Evolutionary conservation across 148 eudicot species (phyloP), one percentile per base, ranked within the genome.

Genomic region (Vaccinium vitisidaea): DNA sequence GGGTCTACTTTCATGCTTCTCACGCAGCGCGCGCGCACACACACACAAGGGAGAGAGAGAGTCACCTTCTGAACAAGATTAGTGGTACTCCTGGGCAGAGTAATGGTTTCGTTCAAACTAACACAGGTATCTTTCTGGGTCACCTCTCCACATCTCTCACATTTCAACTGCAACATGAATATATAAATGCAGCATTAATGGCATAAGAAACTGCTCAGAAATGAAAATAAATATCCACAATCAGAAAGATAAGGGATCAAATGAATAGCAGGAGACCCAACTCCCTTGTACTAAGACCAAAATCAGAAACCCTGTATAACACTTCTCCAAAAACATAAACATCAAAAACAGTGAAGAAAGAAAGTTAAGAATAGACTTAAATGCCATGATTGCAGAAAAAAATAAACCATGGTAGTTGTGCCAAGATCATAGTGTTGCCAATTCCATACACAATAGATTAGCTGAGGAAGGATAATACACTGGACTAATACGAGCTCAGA

Each of bases 61-160:
- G 43, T 63, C 32, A 94, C 99, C 98, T 96, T 96, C 88, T 94
- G 98, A 77, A 92, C 87, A 80, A 95, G 98, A 87, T 97, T 84
- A 77, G 89, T 84, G 19, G 87, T 86, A 61, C 94, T 90, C 76
- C 87, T 93, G 0, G 91, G 90, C 13, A 90, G 75, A 75, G 94
- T 83, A 82, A 93, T 90, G 21, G 86, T 88, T 58, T 94, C 99
- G 80, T 85, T 88, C 91, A 97, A 90, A 61, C 85, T 86, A 52
- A 95, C 90, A 77, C 91, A 91, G 0, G 94, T 90, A 90, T 95
- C 98, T 81, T 95, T 97, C 77, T 85, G 84, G 32, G 96, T 95
- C 49, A 89, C 87, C 87, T 97, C 98, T 69, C 98, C 98, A 83
- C 99, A 97, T 39, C 90, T 90, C 79, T 92, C 99, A 81, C 99